Base-by-base conservation (phyloP, 2,329 filamentous ascomycete species). In the Plenodomus biglobosus region DNA sequence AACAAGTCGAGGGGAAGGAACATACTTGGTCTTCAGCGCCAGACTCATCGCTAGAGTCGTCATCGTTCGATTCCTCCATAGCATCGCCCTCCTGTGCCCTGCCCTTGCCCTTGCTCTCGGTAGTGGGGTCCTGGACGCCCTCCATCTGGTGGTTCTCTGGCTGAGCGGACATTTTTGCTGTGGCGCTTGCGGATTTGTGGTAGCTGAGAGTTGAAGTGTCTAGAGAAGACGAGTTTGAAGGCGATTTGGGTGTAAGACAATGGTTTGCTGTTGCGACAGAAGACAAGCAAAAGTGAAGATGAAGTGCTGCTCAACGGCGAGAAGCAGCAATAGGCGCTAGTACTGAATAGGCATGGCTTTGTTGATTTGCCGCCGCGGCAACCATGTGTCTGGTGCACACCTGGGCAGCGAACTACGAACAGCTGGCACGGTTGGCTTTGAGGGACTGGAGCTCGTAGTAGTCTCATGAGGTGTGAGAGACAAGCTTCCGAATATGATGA, bases 101-200 rank as follows among this genome's bases (percentile, higher is more conserved):
- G 78, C 90, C 90, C 81, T 96, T 96, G 75, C 89, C 90, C 81
- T 95, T 95, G 73, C 79, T 79, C 53, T 77, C 70, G 53, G 73
- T 68, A 54, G 77, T 72, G 55, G 80, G 67, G 48, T 67, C 63
- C 58, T 70, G 67, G 48, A 66, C 61, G 41, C 64, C 69, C 54
- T 69, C 67, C 69, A 71, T 72, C 47, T 68, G 60, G 54, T 71
- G 67, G 53, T 71, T 62, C 40, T 65, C 58, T 24, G 59, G 46
- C 50, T 66, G 65, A 38, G 67, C 67, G 49, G 67, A 63, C 69
- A 72, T 70, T 35, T 44, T 56, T 43, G 48, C 46, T 47, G 48
- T 47, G 48, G 34, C 32, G 37, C 22, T 34, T 32, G 16, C 35
- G 35, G 19, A 27, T 36, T 50, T 52, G 17, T 34, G 13, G 16